These are phyloP conservation scores for Flagelloscypha sp. DNA, from an alignment of 768 basidiomycete genomes.

Conservation along the genomic window DNA sequence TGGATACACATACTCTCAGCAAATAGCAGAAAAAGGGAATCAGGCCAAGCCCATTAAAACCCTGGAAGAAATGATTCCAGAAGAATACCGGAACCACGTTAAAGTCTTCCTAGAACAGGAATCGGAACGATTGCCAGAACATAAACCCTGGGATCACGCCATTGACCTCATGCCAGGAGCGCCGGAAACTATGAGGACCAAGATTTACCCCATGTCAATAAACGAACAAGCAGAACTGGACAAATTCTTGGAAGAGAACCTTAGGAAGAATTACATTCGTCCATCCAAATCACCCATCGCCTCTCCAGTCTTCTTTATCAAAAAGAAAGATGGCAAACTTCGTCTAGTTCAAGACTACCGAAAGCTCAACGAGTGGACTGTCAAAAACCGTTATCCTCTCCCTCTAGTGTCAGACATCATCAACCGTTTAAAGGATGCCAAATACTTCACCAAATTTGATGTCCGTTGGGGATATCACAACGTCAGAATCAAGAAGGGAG, in stretches of 20 bases:
- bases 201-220: constrained; percentile 16
- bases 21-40: too few species aligned
- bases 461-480: constrained; percentile 25
- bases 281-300: background rate
- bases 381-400: constrained; percentile 18
- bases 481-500: constrained; percentile 16
- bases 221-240: constrained; percentile 13
- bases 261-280: constrained; percentile 18
- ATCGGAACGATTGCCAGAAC: constrained; percentile 1
- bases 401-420: constrained; percentile 19
- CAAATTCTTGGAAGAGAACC: constrained; percentile 16
- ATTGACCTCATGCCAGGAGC: constrained; percentile 10
- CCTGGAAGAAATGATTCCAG: constrained; percentile 10
- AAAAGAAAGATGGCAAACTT: constrained; percentile 15
- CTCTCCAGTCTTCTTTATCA: constrained; percentile 5
- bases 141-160: constrained; percentile 14
- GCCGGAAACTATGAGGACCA: constrained; percentile 14
- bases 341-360: constrained; percentile 2
- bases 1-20: too few species aligned
- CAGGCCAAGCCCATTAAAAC: too few species aligned
- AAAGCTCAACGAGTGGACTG: constrained; percentile 14
- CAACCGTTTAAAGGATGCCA: constrained; percentile 14
- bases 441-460: constrained; percentile 25
- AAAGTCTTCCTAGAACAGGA: background rate
- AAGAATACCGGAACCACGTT: constrained; percentile 12